A percentile compares a stretch with the other conserved stretches of the same genome.
Evolutionary conservation across 768 basidiomycete genomes (phyloP).

Genomic region (Neoboletus subvelutipes): DNA sequence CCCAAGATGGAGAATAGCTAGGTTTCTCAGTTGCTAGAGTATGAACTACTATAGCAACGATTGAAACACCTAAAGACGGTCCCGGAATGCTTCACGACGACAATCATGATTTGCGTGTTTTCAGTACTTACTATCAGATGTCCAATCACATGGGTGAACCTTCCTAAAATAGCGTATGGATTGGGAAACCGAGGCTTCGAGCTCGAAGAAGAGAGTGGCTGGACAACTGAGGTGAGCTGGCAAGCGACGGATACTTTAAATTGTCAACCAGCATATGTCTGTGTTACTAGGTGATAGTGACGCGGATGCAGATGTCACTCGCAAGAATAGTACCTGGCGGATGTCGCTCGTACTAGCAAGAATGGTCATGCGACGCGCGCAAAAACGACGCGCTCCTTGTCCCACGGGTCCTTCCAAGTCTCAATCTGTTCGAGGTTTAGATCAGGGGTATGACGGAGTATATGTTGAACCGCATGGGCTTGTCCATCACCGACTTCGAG

Average conservation of each 20-base stretch:
- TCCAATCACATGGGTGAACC: neutral
- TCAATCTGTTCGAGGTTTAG: constrained; percentile 44
- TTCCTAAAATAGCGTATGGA: neutral
- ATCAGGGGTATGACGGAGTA: constrained; percentile 51
- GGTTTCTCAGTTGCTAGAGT: neutral
- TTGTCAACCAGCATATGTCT: neutral
- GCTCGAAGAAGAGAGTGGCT: constrained; percentile 1
- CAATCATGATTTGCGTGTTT: constrained; percentile 16
- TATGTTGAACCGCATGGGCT: constrained; percentile 56
- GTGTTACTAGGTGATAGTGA: constrained; percentile 20
- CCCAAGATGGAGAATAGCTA: neutral
- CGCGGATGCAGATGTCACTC: neutral
- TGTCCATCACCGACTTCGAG: constrained; percentile 82
- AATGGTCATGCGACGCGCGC: constrained; percentile 40
- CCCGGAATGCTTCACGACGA: constrained; percentile 1
- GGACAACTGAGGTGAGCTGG: constrained; percentile 16
- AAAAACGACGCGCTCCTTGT: constrained; percentile 68
- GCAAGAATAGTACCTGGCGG: neutral
- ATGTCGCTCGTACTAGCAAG: neutral
- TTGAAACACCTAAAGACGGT: constrained; percentile 10
- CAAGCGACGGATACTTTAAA: constrained; percentile 5
- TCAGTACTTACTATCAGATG: neutral
- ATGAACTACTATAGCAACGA: constrained; percentile 22
- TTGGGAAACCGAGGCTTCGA: constrained; percentile 9
- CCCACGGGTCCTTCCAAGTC: constrained; percentile 83